Evolutionary conservation across 139 green algal species (phyloP), one percentile per base, ranked within the genome.

Genomic region (Gonium pectorale): DNA sequence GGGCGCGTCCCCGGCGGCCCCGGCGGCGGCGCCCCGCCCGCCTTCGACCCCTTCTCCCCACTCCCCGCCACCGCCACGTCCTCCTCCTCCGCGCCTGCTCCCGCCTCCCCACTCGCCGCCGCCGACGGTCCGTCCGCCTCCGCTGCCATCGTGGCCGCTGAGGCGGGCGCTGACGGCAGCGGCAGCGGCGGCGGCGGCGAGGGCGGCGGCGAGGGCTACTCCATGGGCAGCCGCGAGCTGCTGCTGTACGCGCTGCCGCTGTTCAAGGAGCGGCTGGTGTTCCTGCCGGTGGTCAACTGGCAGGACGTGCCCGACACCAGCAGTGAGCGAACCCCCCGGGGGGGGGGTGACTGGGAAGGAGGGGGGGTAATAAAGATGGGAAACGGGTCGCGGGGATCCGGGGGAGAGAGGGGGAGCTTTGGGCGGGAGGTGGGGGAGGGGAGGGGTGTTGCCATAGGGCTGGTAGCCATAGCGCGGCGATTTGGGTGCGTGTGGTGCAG

Each of bases 281-380:
- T 89, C 68, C 59, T 89, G 69, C 85, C 85, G 22, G 74, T 89
- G n/a, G 78, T 79, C 5, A 83, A 59, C 40, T 89, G 85, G 85
- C 80, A 86, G 80, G 80, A 79, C 33, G 80, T 44, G 35, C 31
- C 46, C 40, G 78, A 84, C 67, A 86, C 52, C 7, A 80, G 38
- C 51, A 86, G 79, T 78, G 51, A 86, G 49, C 52, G 27, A 22
- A n/a, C n/a, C n/a, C n/a, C n/a, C n/a, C n/a, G 72, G 51, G 51
- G 51, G 17, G 35, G 9, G 35, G 4, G 33, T 46, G 67, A 7
- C 7, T 37, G 67, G 67, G 35, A 21, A 7, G 72, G 51, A 24
- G 8, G 51, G n/a, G 52, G 51, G 5, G 64, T 33, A n/a, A 26
- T 24, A 15, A 49, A 35, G 3, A 31, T 33, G 64, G 38, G 64